A percentile compares a stretch with the other conserved stretches of the same genome.
Conservation (phyloP, 2,329 filamentous ascomycete genomes). For the Alternaria metachromatica region DNA sequence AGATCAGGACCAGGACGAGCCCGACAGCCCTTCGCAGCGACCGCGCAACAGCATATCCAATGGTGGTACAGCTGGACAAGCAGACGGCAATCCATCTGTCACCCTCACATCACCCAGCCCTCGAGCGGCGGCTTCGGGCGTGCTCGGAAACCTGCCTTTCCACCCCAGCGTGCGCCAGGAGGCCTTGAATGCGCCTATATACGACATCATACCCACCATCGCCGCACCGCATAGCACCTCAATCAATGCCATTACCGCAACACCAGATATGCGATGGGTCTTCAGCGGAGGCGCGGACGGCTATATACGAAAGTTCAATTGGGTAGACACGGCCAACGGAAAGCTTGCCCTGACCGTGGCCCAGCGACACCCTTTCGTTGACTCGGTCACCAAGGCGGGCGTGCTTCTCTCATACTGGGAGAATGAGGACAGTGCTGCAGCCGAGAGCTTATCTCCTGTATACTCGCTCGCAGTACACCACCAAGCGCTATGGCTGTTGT, state of each 20-base stretch:
- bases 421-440: constrained; percentile 80
- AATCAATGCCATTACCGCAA: constrained; percentile 90
- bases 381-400: constrained; percentile 94
- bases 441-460: constrained; percentile 76
- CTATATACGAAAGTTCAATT: constrained; percentile 97
- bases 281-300: constrained; percentile 94
- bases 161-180: constrained; percentile 75
- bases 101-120: constrained; percentile 58
- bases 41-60: constrained; percentile 36
- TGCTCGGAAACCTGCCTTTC: constrained; percentile 50
- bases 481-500: constrained; percentile 88
- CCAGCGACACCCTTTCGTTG: constrained; percentile 94
- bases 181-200: constrained; percentile 77
- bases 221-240: constrained; percentile 95
- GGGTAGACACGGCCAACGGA: constrained; percentile 91
- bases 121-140: constrained; percentile 38
- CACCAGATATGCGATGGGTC: constrained; percentile 92
- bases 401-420: constrained; percentile 98
- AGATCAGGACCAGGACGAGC: constrained; percentile 50
- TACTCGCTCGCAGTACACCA: constrained; percentile 94
- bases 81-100: constrained; percentile 55
- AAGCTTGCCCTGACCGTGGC: constrained; percentile 93
- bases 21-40: constrained; percentile 53
- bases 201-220: constrained; percentile 97
- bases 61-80: constrained; percentile 31